Conservation (phyloP, 208 protist genomes). For the Naegleria gruberi region DNA sequence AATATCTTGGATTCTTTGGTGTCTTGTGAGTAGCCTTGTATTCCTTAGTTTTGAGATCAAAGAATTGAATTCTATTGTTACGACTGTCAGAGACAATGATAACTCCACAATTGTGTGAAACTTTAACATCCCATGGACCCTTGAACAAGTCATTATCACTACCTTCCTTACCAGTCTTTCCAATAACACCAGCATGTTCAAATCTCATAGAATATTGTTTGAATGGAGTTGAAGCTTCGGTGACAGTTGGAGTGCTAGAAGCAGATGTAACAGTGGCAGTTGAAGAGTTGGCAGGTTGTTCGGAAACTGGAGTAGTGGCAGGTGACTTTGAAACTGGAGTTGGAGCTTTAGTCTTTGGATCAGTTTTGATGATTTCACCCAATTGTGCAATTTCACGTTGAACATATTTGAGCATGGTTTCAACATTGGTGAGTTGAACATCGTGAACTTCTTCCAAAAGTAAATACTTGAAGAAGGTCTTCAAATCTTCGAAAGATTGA, state of each 20-base stretch:
- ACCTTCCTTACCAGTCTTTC: not conserved
- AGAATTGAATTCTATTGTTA: not conserved
- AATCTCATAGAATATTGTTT: not conserved
- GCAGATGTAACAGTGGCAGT: not conserved
- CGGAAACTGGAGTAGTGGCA: not conserved
- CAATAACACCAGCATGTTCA: not conserved
- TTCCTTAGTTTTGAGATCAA: not conserved
- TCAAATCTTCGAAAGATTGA: not conserved
- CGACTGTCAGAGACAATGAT: not conserved
- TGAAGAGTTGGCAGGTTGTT: not conserved
- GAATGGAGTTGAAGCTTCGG: not conserved
- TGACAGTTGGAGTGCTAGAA: not conserved
- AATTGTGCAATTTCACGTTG: not conserved
- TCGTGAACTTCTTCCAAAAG: not conserved
- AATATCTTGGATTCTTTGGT: not conserved
- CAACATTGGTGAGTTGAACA: not conserved
- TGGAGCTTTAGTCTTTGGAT: not conserved
- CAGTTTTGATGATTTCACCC: not conserved
- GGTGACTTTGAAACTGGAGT: not conserved
- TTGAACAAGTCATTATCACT: not conserved
- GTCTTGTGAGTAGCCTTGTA: not conserved
- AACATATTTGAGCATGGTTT: not conserved
- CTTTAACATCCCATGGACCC: not conserved
- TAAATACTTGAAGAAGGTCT: not conserved
- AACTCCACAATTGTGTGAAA: not conserved